These are phyloP conservation scores for Pascua sp. DNA, from an alignment of 1,284 basidiomycete genomes.

Conservation along the genomic window DNA sequence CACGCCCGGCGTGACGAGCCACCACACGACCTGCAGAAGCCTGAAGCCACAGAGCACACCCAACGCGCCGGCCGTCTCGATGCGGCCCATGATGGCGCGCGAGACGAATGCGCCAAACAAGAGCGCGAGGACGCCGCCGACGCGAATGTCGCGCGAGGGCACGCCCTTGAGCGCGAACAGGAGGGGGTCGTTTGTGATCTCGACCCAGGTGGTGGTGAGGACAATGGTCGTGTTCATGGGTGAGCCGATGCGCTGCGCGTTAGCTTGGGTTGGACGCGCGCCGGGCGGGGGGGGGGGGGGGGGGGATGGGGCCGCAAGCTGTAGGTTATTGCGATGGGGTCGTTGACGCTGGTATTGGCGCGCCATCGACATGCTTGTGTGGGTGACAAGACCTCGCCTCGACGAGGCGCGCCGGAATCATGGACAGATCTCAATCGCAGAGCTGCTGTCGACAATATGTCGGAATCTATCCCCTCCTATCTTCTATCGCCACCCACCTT, in stretches of 20 bases:
- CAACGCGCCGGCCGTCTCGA: conserved; percentile 38
- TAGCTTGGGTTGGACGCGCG: neutral
- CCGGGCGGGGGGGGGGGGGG: too few species aligned
- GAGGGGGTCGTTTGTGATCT: conserved; percentile 72
- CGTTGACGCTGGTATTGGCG: too few species aligned
- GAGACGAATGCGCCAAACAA: conserved; percentile 74
- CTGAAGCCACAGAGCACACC: conserved; percentile 67
- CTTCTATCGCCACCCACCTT: conserved; percentile 54
- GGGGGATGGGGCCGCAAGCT: too few species aligned
- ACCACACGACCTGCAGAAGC: conserved; percentile 61
- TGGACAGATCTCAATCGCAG: too few species aligned
- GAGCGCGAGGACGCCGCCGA: conserved; percentile 63
- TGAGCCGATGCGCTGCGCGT: conserved; percentile 57
- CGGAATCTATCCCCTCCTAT: too few species aligned
- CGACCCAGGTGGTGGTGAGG: conserved; percentile 81
- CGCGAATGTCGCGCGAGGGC: conserved; percentile 66
- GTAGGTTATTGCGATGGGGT: too few species aligned
- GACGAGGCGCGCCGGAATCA: too few species aligned
- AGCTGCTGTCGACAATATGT: too few species aligned
- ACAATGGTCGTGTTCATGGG: conserved; percentile 60
- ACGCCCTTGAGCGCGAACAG: conserved; percentile 59
- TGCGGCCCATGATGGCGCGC: conserved; percentile 59
- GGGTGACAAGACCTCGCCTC: too few species aligned
- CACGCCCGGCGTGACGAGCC: conserved; percentile 55
- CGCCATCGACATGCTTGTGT: too few species aligned